A percentile compares a stretch with the other conserved stretches of the same genome.
Evolutionary conservation across 768 basidiomycete genomes (phyloP).

Genomic region (Exsudoporus frostii): DNA sequence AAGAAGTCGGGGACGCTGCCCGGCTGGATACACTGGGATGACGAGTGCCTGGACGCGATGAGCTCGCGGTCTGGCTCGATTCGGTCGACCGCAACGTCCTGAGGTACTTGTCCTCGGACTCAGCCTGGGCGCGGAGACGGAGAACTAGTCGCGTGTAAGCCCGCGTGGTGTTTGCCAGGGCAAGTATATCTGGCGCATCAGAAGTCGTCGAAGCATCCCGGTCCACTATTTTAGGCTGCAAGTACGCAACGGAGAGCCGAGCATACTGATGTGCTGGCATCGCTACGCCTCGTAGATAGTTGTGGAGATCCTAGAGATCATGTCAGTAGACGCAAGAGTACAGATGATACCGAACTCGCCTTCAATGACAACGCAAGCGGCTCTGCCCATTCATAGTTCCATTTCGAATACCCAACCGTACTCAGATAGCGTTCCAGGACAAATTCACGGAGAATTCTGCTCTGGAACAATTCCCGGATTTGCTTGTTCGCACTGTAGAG

Average conservation of each 20-base stretch:
- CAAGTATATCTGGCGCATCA: constrained; percentile 42
- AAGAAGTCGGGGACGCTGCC: constrained; percentile 60
- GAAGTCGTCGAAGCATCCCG: constrained; percentile 43
- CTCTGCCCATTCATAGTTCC: constrained; percentile 55
- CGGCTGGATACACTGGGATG: constrained; percentile 53
- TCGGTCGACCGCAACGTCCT: constrained; percentile 12
- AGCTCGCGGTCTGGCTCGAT: not conserved
- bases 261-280: constrained; percentile 74
- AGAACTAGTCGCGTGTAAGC: constrained; percentile 80
- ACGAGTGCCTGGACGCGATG: constrained; percentile 20
- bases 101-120: constrained; percentile 43
- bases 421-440: constrained; percentile 67
- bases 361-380: constrained; percentile 60
- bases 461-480: constrained; percentile 50
- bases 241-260: constrained; percentile 52
- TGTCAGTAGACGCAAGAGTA: constrained; percentile 5
- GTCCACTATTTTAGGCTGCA: constrained; percentile 44
- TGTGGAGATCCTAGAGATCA: constrained; percentile 60
- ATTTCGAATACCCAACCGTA: constrained; percentile 70
- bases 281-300: constrained; percentile 77
- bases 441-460: constrained; percentile 52
- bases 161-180: constrained; percentile 59
- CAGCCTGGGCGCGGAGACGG: constrained; percentile 75
- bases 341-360: constrained; percentile 37
- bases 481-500: constrained; percentile 57